Conservation (phyloP, 1,284 basidiomycete genomes). For the Malassezia sympodialis region DNA sequence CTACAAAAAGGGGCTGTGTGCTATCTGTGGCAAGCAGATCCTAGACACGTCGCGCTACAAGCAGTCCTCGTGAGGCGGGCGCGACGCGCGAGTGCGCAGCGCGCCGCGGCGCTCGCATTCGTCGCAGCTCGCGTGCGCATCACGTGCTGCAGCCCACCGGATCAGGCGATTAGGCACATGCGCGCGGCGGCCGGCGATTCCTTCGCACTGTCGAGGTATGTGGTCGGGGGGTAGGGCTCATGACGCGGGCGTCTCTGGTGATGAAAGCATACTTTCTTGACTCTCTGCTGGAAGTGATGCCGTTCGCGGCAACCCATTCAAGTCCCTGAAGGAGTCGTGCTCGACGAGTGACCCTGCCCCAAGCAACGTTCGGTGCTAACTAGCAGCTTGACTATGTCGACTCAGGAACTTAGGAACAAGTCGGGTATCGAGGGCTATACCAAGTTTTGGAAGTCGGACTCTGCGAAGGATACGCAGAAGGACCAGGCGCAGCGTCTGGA, state of each 20-base stretch:
- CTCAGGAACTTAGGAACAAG: slow-evolving; percentile 61
- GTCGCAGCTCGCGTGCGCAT: neutral
- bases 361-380: neutral
- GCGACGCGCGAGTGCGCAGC: neutral
- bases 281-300: slow-evolving; percentile 5
- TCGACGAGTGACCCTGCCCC: neutral
- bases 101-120: neutral
- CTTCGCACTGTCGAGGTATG: neutral
- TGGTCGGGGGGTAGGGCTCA: neutral
- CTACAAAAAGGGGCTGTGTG: slow-evolving; percentile 28
- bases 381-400: neutral
- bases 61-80: slow-evolving; percentile 15
- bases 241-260: neutral
- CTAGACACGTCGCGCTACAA: slow-evolving; percentile 25
- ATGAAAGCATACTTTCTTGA: slow-evolving; percentile 12
- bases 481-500: slow-evolving; percentile 68
- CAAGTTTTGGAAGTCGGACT: slow-evolving; percentile 85
- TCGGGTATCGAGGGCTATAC: slow-evolving; percentile 81
- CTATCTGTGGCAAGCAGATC: slow-evolving; percentile 31
- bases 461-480: slow-evolving; percentile 59
- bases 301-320: slow-evolving; percentile 18
- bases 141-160: neutral
- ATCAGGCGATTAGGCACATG: neutral
- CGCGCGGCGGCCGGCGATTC: neutral
- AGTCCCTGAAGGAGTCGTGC: slow-evolving; percentile 15